A percentile compares a stretch with the other conserved stretches of the same genome.
Evolutionary conservation across 768 basidiomycete species (phyloP).

Genomic region (Dendrothele bispora): DNA sequence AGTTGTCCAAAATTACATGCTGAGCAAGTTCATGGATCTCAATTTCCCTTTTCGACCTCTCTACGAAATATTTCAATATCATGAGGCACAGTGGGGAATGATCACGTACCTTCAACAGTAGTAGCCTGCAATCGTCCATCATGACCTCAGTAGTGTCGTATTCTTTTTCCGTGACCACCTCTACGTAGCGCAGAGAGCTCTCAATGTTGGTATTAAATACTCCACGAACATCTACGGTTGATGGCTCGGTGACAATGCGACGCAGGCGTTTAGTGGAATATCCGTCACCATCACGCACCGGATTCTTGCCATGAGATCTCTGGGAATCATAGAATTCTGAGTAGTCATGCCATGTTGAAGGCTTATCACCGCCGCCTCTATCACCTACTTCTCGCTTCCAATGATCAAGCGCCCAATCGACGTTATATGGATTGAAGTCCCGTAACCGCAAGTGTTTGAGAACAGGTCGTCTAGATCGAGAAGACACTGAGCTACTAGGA

Average conservation of each 20-base stretch:
- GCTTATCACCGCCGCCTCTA: too few species aligned
- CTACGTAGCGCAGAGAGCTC: conserved; percentile 50
- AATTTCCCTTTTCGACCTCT: not conserved
- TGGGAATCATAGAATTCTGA: too few species aligned
- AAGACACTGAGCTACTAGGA: too few species aligned
- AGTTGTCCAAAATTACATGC: too few species aligned
- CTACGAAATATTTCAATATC: not conserved
- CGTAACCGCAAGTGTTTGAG: conserved; percentile 31
- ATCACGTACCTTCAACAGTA: conserved; percentile 45
- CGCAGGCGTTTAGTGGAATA: too few species aligned
- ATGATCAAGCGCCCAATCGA: conserved; percentile 18
- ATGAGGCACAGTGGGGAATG: not conserved
- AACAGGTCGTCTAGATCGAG: too few species aligned
- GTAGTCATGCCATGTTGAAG: too few species aligned
- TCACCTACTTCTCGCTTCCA: too few species aligned
- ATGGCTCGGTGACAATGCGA: conserved; percentile 39
- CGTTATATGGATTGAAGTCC: conserved; percentile 37
- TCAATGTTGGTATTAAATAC: conserved; percentile 49
- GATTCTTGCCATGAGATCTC: too few species aligned
- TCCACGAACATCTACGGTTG: conserved; percentile 39
- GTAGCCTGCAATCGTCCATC: conserved; percentile 53
- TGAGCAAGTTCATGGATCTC: not conserved
- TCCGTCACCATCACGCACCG: too few species aligned
- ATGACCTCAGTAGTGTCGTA: conserved; percentile 56
- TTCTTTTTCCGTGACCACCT: conserved; percentile 46